Conservation (phyloP, 2,329 filamentous ascomycete species). For the Fusarium sp. region DNA sequence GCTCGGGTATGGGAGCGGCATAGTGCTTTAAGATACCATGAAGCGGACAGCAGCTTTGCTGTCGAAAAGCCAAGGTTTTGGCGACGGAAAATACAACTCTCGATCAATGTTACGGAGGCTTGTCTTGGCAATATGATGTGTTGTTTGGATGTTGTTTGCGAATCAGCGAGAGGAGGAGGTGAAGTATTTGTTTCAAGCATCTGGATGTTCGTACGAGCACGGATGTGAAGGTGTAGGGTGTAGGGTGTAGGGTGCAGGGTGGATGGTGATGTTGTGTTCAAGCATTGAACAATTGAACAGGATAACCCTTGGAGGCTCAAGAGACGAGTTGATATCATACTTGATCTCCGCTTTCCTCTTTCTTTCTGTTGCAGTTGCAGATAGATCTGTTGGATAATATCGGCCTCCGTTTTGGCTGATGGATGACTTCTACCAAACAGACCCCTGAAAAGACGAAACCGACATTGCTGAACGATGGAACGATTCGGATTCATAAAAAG, state of each 20-base stretch:
- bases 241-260: too few relatives aligned
- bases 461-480: too few relatives aligned
- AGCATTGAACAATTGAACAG: not conserved
- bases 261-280: not conserved
- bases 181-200: not conserved
- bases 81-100: conserved; percentile 18
- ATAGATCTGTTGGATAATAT: not conserved
- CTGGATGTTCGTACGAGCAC: not conserved
- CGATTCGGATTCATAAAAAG: too few relatives aligned
- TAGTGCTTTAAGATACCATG: conserved; percentile 35
- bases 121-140: not conserved
- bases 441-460: conserved; percentile 3
- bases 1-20: conserved; percentile 21
- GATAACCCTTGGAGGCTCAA: not conserved
- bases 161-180: too few relatives aligned
- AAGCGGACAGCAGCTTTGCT: conserved; percentile 24
- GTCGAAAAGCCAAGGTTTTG: conserved; percentile 27
- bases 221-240: not conserved
- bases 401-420: not conserved
- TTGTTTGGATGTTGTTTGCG: not conserved
- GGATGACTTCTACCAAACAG: too few relatives aligned
- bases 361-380: not conserved
- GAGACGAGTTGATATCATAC: too few relatives aligned
- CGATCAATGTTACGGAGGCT: conserved; percentile 6
- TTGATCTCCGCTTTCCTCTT: too few relatives aligned